phyloP scores from a whole-genome alignment of 2,329 filamentous ascomycete genomes.

The Penicillium sp. region DNA sequence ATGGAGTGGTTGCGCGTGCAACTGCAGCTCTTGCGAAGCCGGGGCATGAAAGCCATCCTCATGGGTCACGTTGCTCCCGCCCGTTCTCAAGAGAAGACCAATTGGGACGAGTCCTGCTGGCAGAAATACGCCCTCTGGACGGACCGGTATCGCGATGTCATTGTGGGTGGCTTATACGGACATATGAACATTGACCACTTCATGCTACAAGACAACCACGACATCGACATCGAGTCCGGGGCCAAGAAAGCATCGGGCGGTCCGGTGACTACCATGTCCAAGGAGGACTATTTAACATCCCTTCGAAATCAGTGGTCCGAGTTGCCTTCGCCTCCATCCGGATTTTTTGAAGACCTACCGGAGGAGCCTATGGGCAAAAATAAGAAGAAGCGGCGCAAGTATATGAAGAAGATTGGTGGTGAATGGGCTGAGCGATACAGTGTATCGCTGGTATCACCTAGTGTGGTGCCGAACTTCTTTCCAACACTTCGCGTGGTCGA shows the following conservation, averaged over 20 bases:
- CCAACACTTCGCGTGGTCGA: constrained; percentile 85
- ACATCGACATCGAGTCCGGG: constrained; percentile 57
- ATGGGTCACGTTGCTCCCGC: constrained; percentile 93
- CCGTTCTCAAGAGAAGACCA: constrained; percentile 73
- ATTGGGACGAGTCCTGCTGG: constrained; percentile 97
- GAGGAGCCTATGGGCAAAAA: constrained; percentile 37
- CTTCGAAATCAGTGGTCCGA: constrained; percentile 72
- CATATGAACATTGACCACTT: constrained; percentile 99
- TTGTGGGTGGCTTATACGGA: constrained; percentile 73
- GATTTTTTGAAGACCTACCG: constrained; percentile 15
- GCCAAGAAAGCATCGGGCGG: constrained; percentile 25
- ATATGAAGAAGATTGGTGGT: constrained; percentile 66
- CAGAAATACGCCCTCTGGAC: constrained; percentile 94
- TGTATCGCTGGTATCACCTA: constrained; percentile 73
- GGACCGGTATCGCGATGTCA: constrained; percentile 82
- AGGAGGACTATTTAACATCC: constrained; percentile 72
- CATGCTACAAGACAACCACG: constrained; percentile 76
- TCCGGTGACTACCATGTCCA: constrained; percentile 61
- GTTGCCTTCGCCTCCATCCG: constrained; percentile 55
- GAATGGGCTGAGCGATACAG: constrained; percentile 80
- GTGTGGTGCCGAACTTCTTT: constrained; percentile 87
- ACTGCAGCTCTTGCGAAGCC: constrained; percentile 71
- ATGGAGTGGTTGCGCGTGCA: constrained; percentile 95
- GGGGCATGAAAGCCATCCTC: constrained; percentile 88
- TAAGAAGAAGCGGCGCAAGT: constrained; percentile 48